Conservation (phyloP, 139 green algal species). For the Monoraphidium neglectum region DNA sequence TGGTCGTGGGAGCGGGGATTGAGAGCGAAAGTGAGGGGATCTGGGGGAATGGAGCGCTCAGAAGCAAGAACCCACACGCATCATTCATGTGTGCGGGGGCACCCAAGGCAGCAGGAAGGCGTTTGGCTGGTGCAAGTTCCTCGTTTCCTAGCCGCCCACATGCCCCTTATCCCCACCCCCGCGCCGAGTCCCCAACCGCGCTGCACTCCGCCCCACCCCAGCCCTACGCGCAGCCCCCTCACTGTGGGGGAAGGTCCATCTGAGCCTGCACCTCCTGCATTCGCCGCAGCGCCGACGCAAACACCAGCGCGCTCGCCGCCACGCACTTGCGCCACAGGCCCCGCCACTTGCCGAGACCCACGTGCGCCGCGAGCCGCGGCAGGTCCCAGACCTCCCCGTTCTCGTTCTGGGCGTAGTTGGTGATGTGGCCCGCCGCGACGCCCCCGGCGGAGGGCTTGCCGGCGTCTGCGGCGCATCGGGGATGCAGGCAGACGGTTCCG, state of each 20-base stretch:
- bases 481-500: no score
- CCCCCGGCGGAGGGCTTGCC: no score
- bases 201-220: no score
- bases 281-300: conserved; percentile 32
- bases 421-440: conserved; percentile 47
- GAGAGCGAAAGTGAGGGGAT: no score
- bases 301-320: conserved; percentile 26
- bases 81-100: no score
- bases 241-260: conserved; percentile 28
- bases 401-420: conserved; percentile 66
- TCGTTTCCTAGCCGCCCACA: neutral
- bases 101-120: no score
- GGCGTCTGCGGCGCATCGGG: no score
- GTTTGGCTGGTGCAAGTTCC: no score
- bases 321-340: conserved; percentile 25
- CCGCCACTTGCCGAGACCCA: conserved; percentile 10
- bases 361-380: conserved; percentile 17
- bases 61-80: neutral
- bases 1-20: no score
- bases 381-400: conserved; percentile 50
- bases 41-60: neutral
- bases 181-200: neutral
- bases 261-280: conserved; percentile 31
- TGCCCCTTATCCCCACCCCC: neutral
- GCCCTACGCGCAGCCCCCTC: neutral